Evolutionary conservation across 331 rosid genomes (phyloP), one percentile per base, ranked within the genome.

Genomic region (Ulmus americana): DNA sequence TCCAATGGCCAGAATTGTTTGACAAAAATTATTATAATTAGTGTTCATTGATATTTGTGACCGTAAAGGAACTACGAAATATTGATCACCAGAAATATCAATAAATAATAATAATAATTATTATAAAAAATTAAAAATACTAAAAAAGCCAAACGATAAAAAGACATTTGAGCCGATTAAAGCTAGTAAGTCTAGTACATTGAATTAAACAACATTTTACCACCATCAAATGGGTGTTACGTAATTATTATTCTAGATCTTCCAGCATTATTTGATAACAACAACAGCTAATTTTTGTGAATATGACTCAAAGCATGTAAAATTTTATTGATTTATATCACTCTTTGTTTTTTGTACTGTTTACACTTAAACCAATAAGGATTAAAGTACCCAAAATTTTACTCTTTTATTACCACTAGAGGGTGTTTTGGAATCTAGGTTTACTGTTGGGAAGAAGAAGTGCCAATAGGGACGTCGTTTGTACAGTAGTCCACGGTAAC

Each of bases 221-320:
- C 35, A 28, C 35, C 35, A 28, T 1, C 35, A 2, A 28, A 28
- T 28, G 35, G 35, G 35, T 28, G 22, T 20, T 20, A 20, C 22
- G 22, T 20, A 20, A 20, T 20, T 20, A 41, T 41, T 40, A 62
- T 54, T 55, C 59, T 64, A 28, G 16, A n/a, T 45, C 39, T 5
- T 20, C 51, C 47, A 51, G 56, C 18, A 18, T 44, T 42, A 1
- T 10, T 16, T 18, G 51, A 50, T 1, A 0, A 50, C 5, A 13
- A 50, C 5, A 2, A 50, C 5, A 18, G 46, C 56, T 50, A 3
- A 39, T 10, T 16, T 68, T 46, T n/a, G 46, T 52, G 18, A 42
- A 59, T 54, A 47, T 55, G 16, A 39, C 11, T 55, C 48, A 53
- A 53, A 35, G 68, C 46, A 16, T 10, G 35, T 67, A 45, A 61